Evolutionary conservation across 331 rosid species (phyloP), one percentile per base, ranked within the genome.

Genomic region (Acacia concinna): DNA sequence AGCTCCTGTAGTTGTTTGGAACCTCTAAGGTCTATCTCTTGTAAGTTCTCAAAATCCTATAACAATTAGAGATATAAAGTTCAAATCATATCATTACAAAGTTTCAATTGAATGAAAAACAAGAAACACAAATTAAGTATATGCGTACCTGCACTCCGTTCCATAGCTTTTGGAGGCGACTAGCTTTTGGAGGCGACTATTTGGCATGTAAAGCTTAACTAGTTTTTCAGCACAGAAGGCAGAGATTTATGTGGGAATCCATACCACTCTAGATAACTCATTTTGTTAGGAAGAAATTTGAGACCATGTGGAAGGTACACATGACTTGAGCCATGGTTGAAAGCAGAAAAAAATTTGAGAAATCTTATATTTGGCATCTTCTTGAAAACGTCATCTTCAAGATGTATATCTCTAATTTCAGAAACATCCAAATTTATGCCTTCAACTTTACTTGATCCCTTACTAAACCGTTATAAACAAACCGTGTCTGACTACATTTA

Each of bases 181-280:
- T 83, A 0, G 73, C 18, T 32, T 12, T 76, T 79, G 3, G 10
- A 85, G 67, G 3, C 25, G 21, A 37, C 89, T 83, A 0, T 56
- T 2, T 0, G 71, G 62, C 79, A 88, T 13, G 35, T 0, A 66
- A 41, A 88, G 66, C 73, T 85, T 81, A 38, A 83, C 87, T 10
- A 88, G 86, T 0, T 68, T 71, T 47, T 78, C 34, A 0, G 75
- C 68, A 7, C 15, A 25, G 68, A 85, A 85, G 11, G 41, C 30
- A 88, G 66, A 37, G 54, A 81, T 17, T 68, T 20, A 23, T n/a
- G 74, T 47, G 72, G 80, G 21, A 74, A 85, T 43, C 76, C 57
- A 43, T 4, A 1, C 87, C 88, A 85, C 34, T 80, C 73, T 37
- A 88, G 12, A 3, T 77, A 84, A 23, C 79, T 71, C 56, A 86